These are phyloP conservation scores for Trypanosomatidae sp. DNA, from an alignment of 208 protist species.

Conservation along the genomic window DNA sequence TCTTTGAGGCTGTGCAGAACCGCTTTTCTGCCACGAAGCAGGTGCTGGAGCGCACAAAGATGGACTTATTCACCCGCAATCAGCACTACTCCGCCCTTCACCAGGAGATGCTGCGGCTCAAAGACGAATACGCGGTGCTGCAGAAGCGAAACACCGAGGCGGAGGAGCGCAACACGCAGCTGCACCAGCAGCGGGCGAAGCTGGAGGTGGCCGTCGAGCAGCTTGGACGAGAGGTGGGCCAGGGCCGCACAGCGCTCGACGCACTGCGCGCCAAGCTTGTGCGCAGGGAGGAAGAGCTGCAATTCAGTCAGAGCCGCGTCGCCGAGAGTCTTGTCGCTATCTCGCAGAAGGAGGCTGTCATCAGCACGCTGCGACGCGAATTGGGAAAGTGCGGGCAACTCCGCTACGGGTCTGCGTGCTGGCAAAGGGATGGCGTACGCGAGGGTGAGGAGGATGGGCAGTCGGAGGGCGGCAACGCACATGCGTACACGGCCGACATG, in stretches of 20 bases:
- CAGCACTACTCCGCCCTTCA: slow-evolving; percentile 65
- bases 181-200: slow-evolving; percentile 72
- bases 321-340: slow-evolving; percentile 72
- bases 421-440: slow-evolving; percentile 1
- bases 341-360: slow-evolving; percentile 76
- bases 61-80: slow-evolving; percentile 62
- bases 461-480: neutral
- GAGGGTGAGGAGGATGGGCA: slow-evolving; percentile 9
- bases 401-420: slow-evolving; percentile 6
- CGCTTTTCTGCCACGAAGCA: slow-evolving; percentile 73
- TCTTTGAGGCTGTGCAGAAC: slow-evolving; percentile 86
- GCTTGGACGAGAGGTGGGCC: slow-evolving; percentile 55
- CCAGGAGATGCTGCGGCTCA: slow-evolving; percentile 43
- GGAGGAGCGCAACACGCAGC: slow-evolving; percentile 63
- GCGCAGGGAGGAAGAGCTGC: slow-evolving; percentile 67
- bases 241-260: slow-evolving; percentile 52
- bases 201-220: slow-evolving; percentile 70
- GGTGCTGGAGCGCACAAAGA: slow-evolving; percentile 68
- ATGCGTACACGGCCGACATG: slow-evolving; percentile 52
- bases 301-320: slow-evolving; percentile 62
- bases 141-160: slow-evolving; percentile 52
- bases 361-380: slow-evolving; percentile 69
- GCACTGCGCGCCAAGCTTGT: slow-evolving; percentile 55
- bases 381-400: slow-evolving; percentile 45
- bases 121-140: slow-evolving; percentile 49